phyloP scores from a whole-genome alignment of 164 flowering plant species.

The Umbellularia californica region DNA sequence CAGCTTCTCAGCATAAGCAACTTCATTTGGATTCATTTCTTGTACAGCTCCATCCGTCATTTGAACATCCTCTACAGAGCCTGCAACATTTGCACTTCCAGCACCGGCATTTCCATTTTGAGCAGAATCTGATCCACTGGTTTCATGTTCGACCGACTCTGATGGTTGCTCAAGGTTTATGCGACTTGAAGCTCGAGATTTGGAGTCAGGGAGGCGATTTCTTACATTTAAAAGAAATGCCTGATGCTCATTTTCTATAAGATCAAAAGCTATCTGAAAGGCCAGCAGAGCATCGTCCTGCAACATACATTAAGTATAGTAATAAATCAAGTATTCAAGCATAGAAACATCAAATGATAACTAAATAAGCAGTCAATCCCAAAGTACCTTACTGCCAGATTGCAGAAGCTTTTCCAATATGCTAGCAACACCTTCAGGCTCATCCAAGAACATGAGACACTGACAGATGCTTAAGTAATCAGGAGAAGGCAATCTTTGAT shows the following conservation, averaged over 20 bases:
- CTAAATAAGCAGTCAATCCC: not conserved
- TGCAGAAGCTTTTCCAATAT: slow-evolving; percentile 69
- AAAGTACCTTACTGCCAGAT: slow-evolving; percentile 42
- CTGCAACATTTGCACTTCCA: slow-evolving; percentile 4
- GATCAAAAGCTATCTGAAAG: slow-evolving; percentile 95
- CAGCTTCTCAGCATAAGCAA: slow-evolving; percentile 56
- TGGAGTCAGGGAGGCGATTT: slow-evolving; percentile 55
- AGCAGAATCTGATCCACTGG: slow-evolving; percentile 33
- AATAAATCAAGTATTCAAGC: not conserved
- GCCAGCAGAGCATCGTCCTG: slow-evolving; percentile 82
- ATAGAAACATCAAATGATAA: not conserved
- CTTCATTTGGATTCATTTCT: slow-evolving; percentile 50
- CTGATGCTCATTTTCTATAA: slow-evolving; percentile 94
- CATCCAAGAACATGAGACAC: slow-evolving; percentile 88
- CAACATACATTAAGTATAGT: not conserved
- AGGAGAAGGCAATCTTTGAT: slow-evolving; percentile 65
- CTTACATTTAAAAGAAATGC: slow-evolving; percentile 87
- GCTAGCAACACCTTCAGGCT: slow-evolving; percentile 67
- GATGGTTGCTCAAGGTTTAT: slow-evolving; percentile 7
- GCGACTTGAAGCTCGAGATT: slow-evolving; percentile 19
- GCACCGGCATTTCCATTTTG: slow-evolving; percentile 32
- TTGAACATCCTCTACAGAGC: slow-evolving; percentile 42
- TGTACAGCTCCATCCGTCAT: slow-evolving; percentile 28
- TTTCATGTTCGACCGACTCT: slow-evolving; percentile 30
- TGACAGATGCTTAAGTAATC: slow-evolving; percentile 86